Percentiles rank a stretch among this genome's conserved stretches.
phyloP scores from a whole-genome alignment of 208 protist species.

The Trypanosoma melophagium region DNA sequence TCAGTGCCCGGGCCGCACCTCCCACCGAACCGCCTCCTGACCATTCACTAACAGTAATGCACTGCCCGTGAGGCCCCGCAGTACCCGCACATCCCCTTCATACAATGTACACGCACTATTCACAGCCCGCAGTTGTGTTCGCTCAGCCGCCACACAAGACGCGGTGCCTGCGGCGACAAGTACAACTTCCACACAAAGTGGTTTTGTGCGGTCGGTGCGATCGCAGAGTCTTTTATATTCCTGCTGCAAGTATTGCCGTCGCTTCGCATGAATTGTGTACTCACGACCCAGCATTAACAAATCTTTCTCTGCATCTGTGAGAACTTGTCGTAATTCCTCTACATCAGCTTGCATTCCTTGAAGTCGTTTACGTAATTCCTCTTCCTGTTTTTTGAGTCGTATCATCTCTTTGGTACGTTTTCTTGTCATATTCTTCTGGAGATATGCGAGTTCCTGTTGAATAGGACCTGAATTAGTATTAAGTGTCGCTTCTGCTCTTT shows the following conservation, averaged over 20 bases:
- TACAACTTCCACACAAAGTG: conserved; percentile 29
- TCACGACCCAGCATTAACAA: conserved; percentile 50
- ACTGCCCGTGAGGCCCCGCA: conserved; percentile 28
- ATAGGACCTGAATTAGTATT: background rate
- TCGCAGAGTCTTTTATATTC: conserved; percentile 30
- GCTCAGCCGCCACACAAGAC: background rate
- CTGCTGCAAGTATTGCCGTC: conserved; percentile 26
- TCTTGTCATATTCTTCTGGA: conserved; percentile 27
- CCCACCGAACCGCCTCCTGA: conserved; percentile 47
- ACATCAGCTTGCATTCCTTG: conserved; percentile 29
- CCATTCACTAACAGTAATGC: conserved; percentile 54
- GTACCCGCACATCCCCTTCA: conserved; percentile 31
- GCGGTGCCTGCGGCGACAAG: conserved; percentile 16
- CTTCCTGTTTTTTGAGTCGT: conserved; percentile 52
- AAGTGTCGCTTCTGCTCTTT: conserved; percentile 2
- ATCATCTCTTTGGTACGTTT: conserved; percentile 61
- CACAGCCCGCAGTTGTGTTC: conserved; percentile 8
- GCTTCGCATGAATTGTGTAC: conserved; percentile 43
- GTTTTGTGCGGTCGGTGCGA: conserved; percentile 16
- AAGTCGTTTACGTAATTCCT: conserved; percentile 40
- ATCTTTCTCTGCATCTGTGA: conserved; percentile 32
- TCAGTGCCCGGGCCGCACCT: conserved; percentile 32
- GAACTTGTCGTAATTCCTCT: conserved; percentile 16
- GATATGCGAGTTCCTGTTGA: conserved; percentile 23
- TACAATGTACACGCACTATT: conserved; percentile 24